Base-by-base conservation (phyloP, 306 rosid species). In the Dryas alaskensis region DNA sequence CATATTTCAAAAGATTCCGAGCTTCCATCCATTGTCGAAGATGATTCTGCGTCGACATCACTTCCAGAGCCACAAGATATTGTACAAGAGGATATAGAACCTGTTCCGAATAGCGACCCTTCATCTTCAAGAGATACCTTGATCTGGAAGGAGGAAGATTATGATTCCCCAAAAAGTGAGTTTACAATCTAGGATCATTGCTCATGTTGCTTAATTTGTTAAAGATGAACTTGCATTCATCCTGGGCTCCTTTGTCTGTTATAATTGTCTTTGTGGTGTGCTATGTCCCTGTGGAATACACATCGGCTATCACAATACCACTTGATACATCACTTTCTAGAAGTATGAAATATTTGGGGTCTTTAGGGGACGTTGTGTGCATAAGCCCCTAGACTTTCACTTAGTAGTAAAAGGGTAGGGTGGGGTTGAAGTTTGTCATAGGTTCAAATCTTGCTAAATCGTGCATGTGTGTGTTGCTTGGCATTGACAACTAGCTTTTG, bases 161-260 rank as follows among this genome's bases (percentile, higher is more conserved):
- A 58, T 73, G 96, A 87, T 81, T 98, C 96, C 64, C 98, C 98
- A 45, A 81, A 85, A 73, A 66, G 99, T 94, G 88, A 79, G 96
- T 89, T 82, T 82, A 42, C n/a, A 53, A 3, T 78, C 52, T 60
- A 75, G 75, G 48, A 61, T 25, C 45, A 60, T 65, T 49, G 63
- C 43, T 43, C 44, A n/a, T 71, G 60, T 70, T 39, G 14, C 60
- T 69, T 58, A 54, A 11, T 66, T 66, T 82, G 22, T 62, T 64
- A 31, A 67, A 45, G 67, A 70, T 58, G 39, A 61, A 50, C 60
- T 69, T 67, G 50, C 8, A 52, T n/a, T 40, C 8, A 12, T 27
- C 60, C 58, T 65, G 55, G 57, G 54, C 17, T 58, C 44, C 72
- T 53, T 39, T 6, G 10, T 42, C 8, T 46, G 46, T 57, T 47